Evolutionary conservation across 2,329 filamentous ascomycete species (phyloP).

Genomic region (Blastomyces parvus): DNA sequence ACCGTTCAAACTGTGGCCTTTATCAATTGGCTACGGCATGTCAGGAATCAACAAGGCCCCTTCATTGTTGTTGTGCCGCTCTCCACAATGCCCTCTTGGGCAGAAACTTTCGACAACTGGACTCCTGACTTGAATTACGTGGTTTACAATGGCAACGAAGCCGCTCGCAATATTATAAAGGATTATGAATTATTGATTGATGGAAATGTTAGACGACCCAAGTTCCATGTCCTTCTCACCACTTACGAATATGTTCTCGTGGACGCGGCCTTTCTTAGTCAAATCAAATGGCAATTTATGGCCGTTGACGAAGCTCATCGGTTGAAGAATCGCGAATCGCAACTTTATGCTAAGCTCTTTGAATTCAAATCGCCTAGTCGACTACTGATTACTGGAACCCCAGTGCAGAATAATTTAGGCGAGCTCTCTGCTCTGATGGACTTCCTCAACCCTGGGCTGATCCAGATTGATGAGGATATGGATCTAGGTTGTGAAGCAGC

Average conservation of each 20-base stretch:
- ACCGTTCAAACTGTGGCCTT: slow-evolving; percentile 96
- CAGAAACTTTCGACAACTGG: slow-evolving; percentile 95
- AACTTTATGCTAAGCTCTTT: slow-evolving; percentile 75
- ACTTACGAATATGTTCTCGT: slow-evolving; percentile 94
- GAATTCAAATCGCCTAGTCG: slow-evolving; percentile 82
- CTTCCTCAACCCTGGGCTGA: slow-evolving; percentile 91
- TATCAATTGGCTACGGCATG: slow-evolving; percentile 91
- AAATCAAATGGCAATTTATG: slow-evolving; percentile 96
- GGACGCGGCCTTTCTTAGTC: slow-evolving; percentile 72
- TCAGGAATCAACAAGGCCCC: slow-evolving; percentile 79
- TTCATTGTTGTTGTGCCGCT: slow-evolving; percentile 96
- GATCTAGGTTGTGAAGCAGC: slow-evolving; percentile 73
- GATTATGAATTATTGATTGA: slow-evolving; percentile 84
- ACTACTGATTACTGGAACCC: slow-evolving; percentile 90
- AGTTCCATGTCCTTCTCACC: slow-evolving; percentile 95
- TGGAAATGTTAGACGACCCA: slow-evolving; percentile 76
- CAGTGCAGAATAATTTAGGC: slow-evolving; percentile 91
- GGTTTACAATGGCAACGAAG: slow-evolving; percentile 85
- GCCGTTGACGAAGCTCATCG: slow-evolving; percentile 95
- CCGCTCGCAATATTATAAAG: slow-evolving; percentile 74
- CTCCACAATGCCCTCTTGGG: slow-evolving; percentile 96
- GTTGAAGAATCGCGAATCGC: slow-evolving; percentile 90
- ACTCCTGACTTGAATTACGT: slow-evolving; percentile 94
- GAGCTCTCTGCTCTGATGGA: slow-evolving; percentile 89
- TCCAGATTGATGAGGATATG: slow-evolving; percentile 83